phyloP scores from a whole-genome alignment of 148 eudicot genomes.

The Vaccinium darrowii region DNA sequence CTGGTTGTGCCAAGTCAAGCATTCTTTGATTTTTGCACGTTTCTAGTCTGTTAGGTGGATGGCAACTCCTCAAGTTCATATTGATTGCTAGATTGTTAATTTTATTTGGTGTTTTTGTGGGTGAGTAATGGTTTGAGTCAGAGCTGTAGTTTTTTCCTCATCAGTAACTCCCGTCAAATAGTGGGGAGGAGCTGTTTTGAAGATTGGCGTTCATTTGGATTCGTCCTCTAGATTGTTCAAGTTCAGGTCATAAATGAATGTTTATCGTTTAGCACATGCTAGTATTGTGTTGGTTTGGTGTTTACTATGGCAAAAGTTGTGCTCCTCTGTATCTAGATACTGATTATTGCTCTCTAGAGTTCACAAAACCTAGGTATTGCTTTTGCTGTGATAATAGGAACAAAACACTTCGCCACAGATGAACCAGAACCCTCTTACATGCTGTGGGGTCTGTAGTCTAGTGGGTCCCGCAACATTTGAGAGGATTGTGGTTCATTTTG shows the following conservation, averaged over 20 bases:
- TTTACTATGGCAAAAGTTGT: background rate
- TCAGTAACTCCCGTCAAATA: background rate
- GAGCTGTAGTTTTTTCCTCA: slow-evolving; percentile 1
- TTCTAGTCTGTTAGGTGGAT: background rate
- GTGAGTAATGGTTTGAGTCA: background rate
- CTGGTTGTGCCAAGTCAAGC: slow-evolving; percentile 9
- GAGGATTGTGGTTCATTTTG: background rate
- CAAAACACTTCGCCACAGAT: background rate
- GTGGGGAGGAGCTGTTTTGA: slow-evolving; percentile 2
- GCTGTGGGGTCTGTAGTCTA: background rate
- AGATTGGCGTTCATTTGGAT: background rate
- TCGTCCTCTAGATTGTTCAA: background rate
- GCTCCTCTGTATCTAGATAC: background rate
- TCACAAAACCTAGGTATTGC: background rate
- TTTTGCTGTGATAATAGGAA: slow-evolving; percentile 1
- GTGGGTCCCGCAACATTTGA: background rate
- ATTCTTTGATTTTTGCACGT: background rate
- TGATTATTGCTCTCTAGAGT: background rate
- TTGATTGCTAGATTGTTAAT: background rate
- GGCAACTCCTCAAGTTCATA: background rate
- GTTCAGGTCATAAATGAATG: background rate
- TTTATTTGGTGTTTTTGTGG: background rate
- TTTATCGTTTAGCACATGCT: background rate
- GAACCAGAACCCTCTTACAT: background rate
- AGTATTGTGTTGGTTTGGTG: slow-evolving; percentile 3